A percentile compares a stretch with the other conserved stretches of the same genome.
These are phyloP conservation scores for Galerina marginata DNA, from an alignment of 768 basidiomycete species.

Conservation along the genomic window DNA sequence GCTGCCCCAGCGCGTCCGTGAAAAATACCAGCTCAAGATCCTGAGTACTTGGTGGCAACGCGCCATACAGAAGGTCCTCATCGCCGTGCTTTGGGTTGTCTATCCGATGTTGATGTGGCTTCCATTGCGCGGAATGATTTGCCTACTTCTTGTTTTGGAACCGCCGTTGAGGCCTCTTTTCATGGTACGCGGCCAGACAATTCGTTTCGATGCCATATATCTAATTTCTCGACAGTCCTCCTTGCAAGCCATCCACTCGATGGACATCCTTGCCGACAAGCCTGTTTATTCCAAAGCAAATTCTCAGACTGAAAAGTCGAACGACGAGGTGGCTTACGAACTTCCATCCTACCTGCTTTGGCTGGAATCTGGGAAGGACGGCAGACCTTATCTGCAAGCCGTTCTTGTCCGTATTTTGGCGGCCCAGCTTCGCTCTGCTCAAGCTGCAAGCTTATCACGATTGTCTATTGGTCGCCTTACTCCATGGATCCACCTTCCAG, in stretches of 20 bases:
- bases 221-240: not conserved
- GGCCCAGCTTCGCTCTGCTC: not conserved
- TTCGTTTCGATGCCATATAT: not conserved
- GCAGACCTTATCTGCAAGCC: not conserved
- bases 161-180: not conserved
- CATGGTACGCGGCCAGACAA: not conserved
- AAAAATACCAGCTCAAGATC: not conserved
- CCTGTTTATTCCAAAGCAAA: not conserved
- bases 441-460: not conserved
- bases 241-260: not conserved
- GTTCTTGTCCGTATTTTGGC: not conserved
- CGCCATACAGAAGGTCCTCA: not conserved
- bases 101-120: slow-evolving; percentile 9
- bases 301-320: not conserved
- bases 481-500: not conserved
- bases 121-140: slow-evolving; percentile 1
- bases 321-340: not conserved
- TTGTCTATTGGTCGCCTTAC: not conserved
- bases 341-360: not conserved
- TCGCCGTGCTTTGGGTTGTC: not conserved
- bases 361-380: slow-evolving; percentile 1
- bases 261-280: slow-evolving; percentile 5
- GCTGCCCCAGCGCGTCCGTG: not conserved
- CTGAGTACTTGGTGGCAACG: not conserved
- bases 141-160: not conserved